phyloP scores from a whole-genome alignment of 1,139 yeast species.

The Yamadazyma diddensiae region DNA sequence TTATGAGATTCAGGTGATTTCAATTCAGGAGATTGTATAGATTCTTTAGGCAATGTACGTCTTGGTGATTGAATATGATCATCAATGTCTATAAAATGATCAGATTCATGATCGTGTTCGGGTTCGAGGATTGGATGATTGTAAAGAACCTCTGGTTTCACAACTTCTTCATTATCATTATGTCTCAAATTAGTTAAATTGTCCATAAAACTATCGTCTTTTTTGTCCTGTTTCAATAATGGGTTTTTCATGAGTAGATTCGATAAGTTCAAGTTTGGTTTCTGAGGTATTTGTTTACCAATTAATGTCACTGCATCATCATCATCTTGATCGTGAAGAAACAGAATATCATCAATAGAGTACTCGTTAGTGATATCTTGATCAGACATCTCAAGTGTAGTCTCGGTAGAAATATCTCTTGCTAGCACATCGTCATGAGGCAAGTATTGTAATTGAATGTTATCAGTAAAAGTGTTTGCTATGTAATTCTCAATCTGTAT shows the following conservation, averaged over 20 bases:
- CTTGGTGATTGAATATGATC: conserved; percentile 2
- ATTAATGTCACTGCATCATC: conserved; percentile 14
- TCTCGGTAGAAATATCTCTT: conserved; percentile 15
- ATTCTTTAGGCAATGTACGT: conserved; percentile 2
- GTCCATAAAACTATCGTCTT: conserved; percentile 20
- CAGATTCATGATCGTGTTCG: not conserved
- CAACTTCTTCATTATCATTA: conserved; percentile 19
- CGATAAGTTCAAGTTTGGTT: conserved; percentile 5
- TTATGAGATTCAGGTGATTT: conserved; percentile 1
- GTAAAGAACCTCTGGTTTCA: not conserved
- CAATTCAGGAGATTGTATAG: conserved; percentile 4
- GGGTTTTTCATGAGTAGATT: conserved; percentile 5
- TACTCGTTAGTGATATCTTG: conserved; percentile 7
- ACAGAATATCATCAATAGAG: conserved; percentile 5
- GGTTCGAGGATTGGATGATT: conserved; percentile 2
- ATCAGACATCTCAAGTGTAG: conserved; percentile 15
- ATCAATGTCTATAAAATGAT: conserved; percentile 1
- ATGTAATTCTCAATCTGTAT: conserved; percentile 30
- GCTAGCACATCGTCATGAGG: conserved; percentile 5
- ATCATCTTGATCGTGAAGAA: not conserved
- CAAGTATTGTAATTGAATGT: conserved; percentile 8
- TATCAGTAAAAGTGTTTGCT: conserved; percentile 8
- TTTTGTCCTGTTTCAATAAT: conserved; percentile 17
- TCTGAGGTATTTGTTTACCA: conserved; percentile 3
- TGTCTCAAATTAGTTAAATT: conserved; percentile 34